A percentile compares a stretch with the other conserved stretches of the same genome.
phyloP scores from a whole-genome alignment of 2,329 filamentous ascomycete species.

The Leptographium galeiforme region DNA sequence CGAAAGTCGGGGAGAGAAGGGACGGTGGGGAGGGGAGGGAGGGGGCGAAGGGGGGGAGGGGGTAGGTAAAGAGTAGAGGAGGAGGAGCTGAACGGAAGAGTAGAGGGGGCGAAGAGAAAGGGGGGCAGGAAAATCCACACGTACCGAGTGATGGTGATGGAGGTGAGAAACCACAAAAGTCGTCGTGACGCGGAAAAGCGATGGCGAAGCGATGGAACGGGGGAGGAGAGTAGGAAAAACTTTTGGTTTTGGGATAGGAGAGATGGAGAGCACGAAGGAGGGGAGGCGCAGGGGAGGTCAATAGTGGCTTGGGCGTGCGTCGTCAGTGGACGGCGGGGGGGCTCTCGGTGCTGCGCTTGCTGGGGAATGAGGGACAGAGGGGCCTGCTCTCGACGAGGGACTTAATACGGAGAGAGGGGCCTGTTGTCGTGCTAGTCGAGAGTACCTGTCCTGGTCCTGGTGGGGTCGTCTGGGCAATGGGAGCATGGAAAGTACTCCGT shows the following conservation, averaged over 20 bases:
- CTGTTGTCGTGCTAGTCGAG: neutral
- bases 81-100: neutral
- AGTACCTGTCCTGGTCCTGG: neutral
- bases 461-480: constrained; percentile 2
- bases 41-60: neutral
- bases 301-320: neutral
- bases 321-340: neutral
- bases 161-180: neutral
- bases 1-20: neutral
- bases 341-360: neutral
- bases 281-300: neutral
- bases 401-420: neutral
- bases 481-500: neutral
- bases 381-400: neutral
- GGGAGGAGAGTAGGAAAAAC: neutral
- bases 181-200: neutral
- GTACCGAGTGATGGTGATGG: neutral
- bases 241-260: neutral
- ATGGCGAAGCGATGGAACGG: neutral
- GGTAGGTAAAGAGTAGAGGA: neutral
- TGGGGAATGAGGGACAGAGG: neutral
- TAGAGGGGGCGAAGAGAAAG: neutral
- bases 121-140: neutral
- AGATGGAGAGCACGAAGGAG: neutral
- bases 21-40: neutral